Percentiles rank a stretch among this genome's conserved stretches.
Conservation (phyloP, 352 stramenopile species). For the Phytopythium mirpurense region DNA sequence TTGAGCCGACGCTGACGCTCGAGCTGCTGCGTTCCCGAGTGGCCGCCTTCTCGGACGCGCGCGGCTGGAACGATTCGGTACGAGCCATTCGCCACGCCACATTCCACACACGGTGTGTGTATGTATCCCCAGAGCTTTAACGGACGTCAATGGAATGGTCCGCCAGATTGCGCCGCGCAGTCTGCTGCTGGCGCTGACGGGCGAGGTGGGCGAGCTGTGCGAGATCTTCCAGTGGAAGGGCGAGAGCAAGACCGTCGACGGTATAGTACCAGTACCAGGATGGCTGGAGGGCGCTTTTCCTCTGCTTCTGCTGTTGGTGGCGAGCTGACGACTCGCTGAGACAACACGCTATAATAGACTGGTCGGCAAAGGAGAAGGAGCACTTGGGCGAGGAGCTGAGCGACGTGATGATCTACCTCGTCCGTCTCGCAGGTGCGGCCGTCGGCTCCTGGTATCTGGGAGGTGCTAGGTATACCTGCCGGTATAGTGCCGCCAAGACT, state of each 20-base stretch:
- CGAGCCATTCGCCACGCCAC: constrained; percentile 52
- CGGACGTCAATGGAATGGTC: constrained; percentile 57
- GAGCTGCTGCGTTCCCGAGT: constrained; percentile 50
- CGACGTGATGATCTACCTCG: constrained; percentile 96
- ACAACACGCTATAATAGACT: not conserved
- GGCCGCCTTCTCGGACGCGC: constrained; percentile 50
- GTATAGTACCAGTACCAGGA: too few relatives aligned
- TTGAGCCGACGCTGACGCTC: constrained; percentile 57
- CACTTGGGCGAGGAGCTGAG: constrained; percentile 95
- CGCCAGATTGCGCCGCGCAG: constrained; percentile 68
- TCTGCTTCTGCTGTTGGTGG: too few relatives aligned
- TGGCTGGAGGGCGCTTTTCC: too few relatives aligned
- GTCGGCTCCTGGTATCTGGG: too few relatives aligned
- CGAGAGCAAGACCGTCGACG: constrained; percentile 62
- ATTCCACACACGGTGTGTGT: not conserved
- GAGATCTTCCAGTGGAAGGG: constrained; percentile 90
- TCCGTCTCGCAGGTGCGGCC: constrained; percentile 74
- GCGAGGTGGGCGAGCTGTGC: constrained; percentile 91
- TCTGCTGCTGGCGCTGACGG: constrained; percentile 91
- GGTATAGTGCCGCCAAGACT: too few relatives aligned
- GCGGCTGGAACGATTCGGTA: constrained; percentile 60
- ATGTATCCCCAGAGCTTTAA: constrained; percentile 67
- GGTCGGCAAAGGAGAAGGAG: constrained; percentile 61
- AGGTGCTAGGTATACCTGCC: too few relatives aligned
- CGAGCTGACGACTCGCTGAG: not conserved